Evolutionary conservation across 2,329 filamentous ascomycete species (phyloP).

Genomic region (Colletotrichum lentis): DNA sequence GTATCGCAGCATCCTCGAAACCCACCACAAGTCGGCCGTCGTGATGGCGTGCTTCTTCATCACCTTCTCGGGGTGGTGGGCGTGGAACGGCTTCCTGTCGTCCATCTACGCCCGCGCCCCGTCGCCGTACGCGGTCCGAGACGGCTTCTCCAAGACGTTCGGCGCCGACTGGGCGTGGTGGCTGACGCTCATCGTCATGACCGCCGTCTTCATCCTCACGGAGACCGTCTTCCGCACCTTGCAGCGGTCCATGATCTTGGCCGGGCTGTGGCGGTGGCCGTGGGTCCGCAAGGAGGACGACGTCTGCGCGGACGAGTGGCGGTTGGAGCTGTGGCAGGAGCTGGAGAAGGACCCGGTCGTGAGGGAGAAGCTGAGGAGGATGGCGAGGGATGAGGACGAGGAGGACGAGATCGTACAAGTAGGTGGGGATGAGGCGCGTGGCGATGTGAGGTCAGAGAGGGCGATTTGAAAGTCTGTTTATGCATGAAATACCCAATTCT

Average conservation of each 20-base stretch:
- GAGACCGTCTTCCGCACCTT: slow-evolving; percentile 68
- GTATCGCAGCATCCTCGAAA: slow-evolving; percentile 70
- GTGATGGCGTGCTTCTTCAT: slow-evolving; percentile 66
- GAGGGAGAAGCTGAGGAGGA: slow-evolving; percentile 51
- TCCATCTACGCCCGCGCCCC: slow-evolving; percentile 61
- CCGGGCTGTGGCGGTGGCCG: slow-evolving; percentile 58
- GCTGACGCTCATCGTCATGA: slow-evolving; percentile 71
- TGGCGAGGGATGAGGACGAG: slow-evolving; percentile 50
- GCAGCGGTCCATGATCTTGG: slow-evolving; percentile 56
- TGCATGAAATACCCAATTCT: slow-evolving; percentile 26
- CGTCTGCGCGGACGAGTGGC: slow-evolving; percentile 56
- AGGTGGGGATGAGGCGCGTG: not conserved
- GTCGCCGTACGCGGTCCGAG: slow-evolving; percentile 70
- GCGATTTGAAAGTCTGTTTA: slow-evolving; percentile 8
- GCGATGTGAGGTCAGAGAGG: slow-evolving; percentile 2
- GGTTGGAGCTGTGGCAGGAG: slow-evolving; percentile 66
- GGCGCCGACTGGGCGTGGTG: slow-evolving; percentile 79
- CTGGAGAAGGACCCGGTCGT: slow-evolving; percentile 61
- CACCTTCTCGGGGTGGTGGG: slow-evolving; percentile 72
- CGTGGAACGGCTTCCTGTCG: slow-evolving; percentile 78
- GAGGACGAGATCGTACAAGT: slow-evolving; percentile 32
- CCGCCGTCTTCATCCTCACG: slow-evolving; percentile 67
- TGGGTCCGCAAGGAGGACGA: slow-evolving; percentile 46
- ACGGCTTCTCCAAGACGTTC: slow-evolving; percentile 71
- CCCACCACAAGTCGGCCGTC: slow-evolving; percentile 76